Evolutionary conservation across 1,284 basidiomycete species (phyloP), one percentile per base, ranked within the genome.

Genomic region (Irpex sp.): DNA sequence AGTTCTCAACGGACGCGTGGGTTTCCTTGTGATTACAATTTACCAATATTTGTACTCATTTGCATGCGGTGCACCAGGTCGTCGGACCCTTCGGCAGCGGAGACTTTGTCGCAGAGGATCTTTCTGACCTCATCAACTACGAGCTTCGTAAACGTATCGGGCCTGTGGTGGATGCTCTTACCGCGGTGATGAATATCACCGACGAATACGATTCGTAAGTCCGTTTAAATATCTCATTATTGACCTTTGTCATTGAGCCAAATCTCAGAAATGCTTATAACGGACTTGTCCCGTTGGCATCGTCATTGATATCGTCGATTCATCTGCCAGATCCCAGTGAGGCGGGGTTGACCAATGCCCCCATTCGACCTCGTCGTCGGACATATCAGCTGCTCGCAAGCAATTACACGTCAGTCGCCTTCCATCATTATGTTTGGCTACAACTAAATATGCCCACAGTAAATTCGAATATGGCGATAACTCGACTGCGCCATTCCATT

Each of bases 1-100:
- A 19, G 68, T 95, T 46, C 78, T 93, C 58, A 97, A 97, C 68
- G 95, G 95, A 46, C 81, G 95, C 37, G 93, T 95, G 71, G 71
- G 83, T 70, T 0, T 33, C 21, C 21, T 58, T 63, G 37, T 6
- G 5, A 7, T 8, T 8, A 37, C 17, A 53, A 47, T 13, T 26
- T 53, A 35, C 17, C 26, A 5, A 21, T 37, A 51, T 53, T 36
- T 47, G 36, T 31, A 37, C 15, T 47, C 15, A 19, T 61, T 19
- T 57, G 11, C 64, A 26, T 26, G 21, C 13, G 59, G 61, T 49
- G 57, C 53, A 19, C 68, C 65, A 92, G 89, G 74, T 92, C 54
- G 75, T 93, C 33, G 89, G 90, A 0, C 89, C 89, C 0, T 74
- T 93, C 56, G 74, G 74, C 5, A 65, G 75, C 1, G 79, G 78